Evolutionary conservation across 495 filamentous ascomycete genomes (phyloP).

Genomic region (Evansstolkia leycettana): DNA sequence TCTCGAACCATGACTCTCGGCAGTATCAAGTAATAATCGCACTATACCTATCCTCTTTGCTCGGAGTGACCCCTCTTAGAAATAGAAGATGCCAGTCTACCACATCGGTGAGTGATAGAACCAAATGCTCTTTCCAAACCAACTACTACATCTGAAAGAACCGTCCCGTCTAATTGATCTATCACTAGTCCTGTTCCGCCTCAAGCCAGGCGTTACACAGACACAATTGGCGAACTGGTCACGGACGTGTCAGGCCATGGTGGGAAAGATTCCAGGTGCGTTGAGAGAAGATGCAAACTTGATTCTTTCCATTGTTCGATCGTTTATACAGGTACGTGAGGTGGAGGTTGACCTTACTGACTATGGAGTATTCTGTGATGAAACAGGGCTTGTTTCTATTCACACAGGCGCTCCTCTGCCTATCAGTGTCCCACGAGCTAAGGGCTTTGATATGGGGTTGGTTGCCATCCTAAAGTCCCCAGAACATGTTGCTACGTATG

Average conservation of each 20-base stretch:
- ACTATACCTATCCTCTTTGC: too few relatives aligned
- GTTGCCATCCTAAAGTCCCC: slow-evolving; percentile 28
- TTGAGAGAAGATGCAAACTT: not conserved
- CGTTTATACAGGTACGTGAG: not conserved
- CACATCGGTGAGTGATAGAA: slow-evolving; percentile 15
- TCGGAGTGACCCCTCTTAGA: too few relatives aligned
- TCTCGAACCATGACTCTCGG: too few relatives aligned
- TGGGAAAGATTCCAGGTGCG: slow-evolving; percentile 27
- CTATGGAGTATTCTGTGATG: too few relatives aligned
- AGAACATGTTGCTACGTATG: slow-evolving; percentile 25
- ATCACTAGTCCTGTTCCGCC: slow-evolving; percentile 28
- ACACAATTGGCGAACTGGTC: slow-evolving; percentile 20
- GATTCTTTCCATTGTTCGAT: too few relatives aligned
- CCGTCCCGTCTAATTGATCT: not conserved
- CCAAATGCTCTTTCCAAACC: not conserved
- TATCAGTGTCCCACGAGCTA: slow-evolving; percentile 24
- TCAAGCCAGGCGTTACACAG: slow-evolving; percentile 23
- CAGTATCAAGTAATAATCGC: too few relatives aligned
- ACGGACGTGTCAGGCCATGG: slow-evolving; percentile 17
- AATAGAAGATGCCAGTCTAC: slow-evolving; percentile 20
- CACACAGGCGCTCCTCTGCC: slow-evolving; percentile 20
- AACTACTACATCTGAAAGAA: not conserved
- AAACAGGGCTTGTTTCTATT: slow-evolving; percentile 20
- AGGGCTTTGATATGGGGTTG: slow-evolving; percentile 31
- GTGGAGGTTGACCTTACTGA: not conserved